A percentile compares a stretch with the other conserved stretches of the same genome.
phyloP scores from a whole-genome alignment of 1,284 basidiomycete species.

The Pseudozyma hubeiensis region DNA sequence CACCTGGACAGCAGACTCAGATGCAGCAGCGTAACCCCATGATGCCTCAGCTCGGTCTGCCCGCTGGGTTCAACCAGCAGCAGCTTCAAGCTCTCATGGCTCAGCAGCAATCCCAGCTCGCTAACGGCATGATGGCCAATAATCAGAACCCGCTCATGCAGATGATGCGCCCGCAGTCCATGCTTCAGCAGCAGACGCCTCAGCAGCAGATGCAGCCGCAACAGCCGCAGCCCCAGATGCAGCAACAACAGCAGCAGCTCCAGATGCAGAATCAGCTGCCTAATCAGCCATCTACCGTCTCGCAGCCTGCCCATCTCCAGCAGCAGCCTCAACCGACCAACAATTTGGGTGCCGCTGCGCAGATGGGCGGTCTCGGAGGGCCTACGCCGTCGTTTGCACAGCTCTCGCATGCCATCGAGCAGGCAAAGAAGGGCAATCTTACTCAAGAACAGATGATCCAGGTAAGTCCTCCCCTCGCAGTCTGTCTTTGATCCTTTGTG shows the following conservation, averaged over 20 bases:
- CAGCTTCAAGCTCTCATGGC: slow-evolving; percentile 47
- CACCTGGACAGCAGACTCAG: slow-evolving; percentile 30
- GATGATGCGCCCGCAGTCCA: slow-evolving; percentile 38
- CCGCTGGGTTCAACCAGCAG: slow-evolving; percentile 48
- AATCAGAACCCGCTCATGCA: slow-evolving; percentile 40
- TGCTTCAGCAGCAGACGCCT: slow-evolving; percentile 27
- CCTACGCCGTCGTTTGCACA: slow-evolving; percentile 46
- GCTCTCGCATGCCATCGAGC: slow-evolving; percentile 46
- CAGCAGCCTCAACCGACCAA: slow-evolving; percentile 28
- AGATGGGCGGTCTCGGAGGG: slow-evolving; percentile 22
- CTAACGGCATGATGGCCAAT: slow-evolving; percentile 34
- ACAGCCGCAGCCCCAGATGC: slow-evolving; percentile 17
- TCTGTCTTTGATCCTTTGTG: background rate
- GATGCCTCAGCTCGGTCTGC: slow-evolving; percentile 46
- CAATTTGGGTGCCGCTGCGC: slow-evolving; percentile 21
- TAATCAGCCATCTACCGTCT: slow-evolving; percentile 21
- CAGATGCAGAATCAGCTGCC: slow-evolving; percentile 35
- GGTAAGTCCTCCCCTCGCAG: slow-evolving; percentile 11
- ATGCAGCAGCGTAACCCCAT: slow-evolving; percentile 51
- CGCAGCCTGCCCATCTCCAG: slow-evolving; percentile 41
- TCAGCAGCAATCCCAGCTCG: slow-evolving; percentile 46
- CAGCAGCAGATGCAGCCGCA: slow-evolving; percentile 37
- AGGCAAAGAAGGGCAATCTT: slow-evolving; percentile 53
- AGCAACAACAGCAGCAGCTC: slow-evolving; percentile 27
- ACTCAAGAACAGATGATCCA: slow-evolving; percentile 52